phyloP scores from a whole-genome alignment of 352 stramenopile species.

The Phytophthora melonis region DNA sequence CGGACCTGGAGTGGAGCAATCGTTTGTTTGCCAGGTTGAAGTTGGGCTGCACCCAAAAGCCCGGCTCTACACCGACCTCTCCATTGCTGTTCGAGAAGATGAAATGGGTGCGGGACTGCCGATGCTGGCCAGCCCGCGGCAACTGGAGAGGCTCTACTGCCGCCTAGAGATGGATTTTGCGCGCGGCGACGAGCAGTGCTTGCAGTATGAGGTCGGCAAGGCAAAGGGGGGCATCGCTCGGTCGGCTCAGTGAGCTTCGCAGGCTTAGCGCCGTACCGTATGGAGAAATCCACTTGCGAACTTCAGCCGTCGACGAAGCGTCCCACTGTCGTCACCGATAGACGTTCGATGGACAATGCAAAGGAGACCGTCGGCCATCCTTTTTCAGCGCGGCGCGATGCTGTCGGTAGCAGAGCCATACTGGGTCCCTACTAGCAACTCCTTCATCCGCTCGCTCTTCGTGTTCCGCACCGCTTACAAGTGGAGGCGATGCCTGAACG shows the following conservation, averaged over 20 bases:
- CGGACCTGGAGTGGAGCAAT: not conserved
- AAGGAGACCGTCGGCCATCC: not conserved
- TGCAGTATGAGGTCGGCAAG: too few species aligned
- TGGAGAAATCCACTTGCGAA: not conserved
- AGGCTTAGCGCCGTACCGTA: not conserved
- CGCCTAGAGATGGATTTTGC: not conserved
- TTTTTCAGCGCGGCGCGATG: too few species aligned
- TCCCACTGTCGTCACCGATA: conserved; percentile 3
- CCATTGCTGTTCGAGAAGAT: not conserved
- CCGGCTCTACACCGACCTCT: not conserved
- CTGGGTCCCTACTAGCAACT: too few species aligned
- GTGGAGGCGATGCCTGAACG: not conserved
- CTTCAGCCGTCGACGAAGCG: not conserved
- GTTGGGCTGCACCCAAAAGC: not conserved
- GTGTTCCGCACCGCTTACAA: too few species aligned
- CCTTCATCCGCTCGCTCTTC: too few species aligned
- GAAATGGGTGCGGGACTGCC: not conserved
- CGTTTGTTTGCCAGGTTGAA: not conserved
- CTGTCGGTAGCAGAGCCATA: too few species aligned
- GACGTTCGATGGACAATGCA: not conserved
- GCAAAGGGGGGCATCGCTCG: too few species aligned
- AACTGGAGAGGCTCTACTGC: not conserved
- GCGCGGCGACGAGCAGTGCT: not conserved
- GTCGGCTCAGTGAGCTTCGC: not conserved
- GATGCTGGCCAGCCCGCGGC: not conserved